phyloP scores from a whole-genome alignment of 352 stramenopile species.

The Globisporangium viniferum region DNA sequence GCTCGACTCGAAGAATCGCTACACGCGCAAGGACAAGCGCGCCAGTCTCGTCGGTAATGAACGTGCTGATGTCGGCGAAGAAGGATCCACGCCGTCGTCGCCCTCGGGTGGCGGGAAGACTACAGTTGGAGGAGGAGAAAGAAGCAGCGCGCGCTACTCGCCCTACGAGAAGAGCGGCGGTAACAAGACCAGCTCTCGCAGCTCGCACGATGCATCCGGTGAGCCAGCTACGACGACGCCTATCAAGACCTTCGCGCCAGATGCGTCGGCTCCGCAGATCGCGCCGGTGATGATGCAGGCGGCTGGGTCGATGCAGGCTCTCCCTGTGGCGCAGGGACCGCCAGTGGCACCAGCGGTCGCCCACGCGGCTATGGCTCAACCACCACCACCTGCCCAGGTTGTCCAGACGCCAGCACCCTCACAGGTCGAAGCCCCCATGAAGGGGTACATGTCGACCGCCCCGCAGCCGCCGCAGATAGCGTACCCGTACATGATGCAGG shows the following conservation, averaged over 20 bases:
- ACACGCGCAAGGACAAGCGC: constrained; percentile 36
- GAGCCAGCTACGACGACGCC: background rate
- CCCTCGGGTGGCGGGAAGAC: background rate
- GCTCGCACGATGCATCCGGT: background rate
- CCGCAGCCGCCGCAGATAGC: constrained; percentile 53
- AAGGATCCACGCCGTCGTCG: background rate
- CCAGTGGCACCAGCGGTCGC: background rate
- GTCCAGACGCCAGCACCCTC: background rate
- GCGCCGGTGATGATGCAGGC: constrained; percentile 12
- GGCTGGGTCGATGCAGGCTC: background rate
- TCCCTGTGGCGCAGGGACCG: background rate
- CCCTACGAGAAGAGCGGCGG: constrained; percentile 21
- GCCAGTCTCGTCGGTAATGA: constrained; percentile 33
- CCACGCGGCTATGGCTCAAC: background rate
- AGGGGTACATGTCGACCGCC: background rate
- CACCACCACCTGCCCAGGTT: background rate
- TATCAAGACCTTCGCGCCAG: background rate
- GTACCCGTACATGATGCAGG: constrained; percentile 55
- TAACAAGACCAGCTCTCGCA: background rate
- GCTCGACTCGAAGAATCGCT: constrained; percentile 81
- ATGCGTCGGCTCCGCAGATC: background rate
- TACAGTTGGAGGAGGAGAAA: background rate
- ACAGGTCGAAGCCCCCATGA: background rate
- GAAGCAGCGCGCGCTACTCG: constrained; percentile 19
- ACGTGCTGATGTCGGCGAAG: background rate